Base-by-base conservation (phyloP, 2,329 filamentous ascomycete species). In the Neopestalotiopsis sp. region DNA sequence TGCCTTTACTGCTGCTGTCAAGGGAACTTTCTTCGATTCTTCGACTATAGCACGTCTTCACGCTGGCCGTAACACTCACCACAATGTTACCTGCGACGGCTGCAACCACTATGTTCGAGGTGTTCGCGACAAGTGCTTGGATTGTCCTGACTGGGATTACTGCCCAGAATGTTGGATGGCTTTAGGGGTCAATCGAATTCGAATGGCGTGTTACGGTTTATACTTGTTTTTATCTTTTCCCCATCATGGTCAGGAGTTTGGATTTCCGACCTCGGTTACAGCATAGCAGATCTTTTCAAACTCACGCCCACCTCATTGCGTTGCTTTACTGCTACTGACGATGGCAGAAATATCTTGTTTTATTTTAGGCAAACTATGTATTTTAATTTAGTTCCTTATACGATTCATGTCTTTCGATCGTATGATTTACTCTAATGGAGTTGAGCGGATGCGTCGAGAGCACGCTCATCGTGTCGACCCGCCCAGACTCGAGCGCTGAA, bases 121-220 rank as follows among this genome's bases (percentile, higher is more conserved):
- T 74, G 87, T 97, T 68, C 95, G 96, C 74, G 92, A 98, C 88
- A 99, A 99, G 87, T 99, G 96, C 80, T 86, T 98, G 72, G 91
- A 94, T 79, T 99, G 96, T 85, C 96, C 97, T 58, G 96, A 99
- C 81, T 99, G 94, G 92, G 96, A 99, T 77, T 98, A 93, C 83
- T 81, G 81, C 94, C 69, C 82, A 86, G 74, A 89, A 87, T 73
- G 91, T 93, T 59, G 81, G 82, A 70, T 86, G 24, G 24, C 24
- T 28, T 28, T 28, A 28, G 24, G 24, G 24, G 24, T 28, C 24
- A 28, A 28, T 28, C 24, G 24, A 28, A 28, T 0, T 28, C 24
- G 24, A 28, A 28, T 28, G 24, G 24, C 24, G 24, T 28, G 24
- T 28, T 28, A 28, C 4, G 24, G 24, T 28, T 28, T 28, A 28